Evolutionary conservation across 2,329 filamentous ascomycete genomes (phyloP), one percentile per base, ranked within the genome.

Genomic region (Claviceps humidiphila): DNA sequence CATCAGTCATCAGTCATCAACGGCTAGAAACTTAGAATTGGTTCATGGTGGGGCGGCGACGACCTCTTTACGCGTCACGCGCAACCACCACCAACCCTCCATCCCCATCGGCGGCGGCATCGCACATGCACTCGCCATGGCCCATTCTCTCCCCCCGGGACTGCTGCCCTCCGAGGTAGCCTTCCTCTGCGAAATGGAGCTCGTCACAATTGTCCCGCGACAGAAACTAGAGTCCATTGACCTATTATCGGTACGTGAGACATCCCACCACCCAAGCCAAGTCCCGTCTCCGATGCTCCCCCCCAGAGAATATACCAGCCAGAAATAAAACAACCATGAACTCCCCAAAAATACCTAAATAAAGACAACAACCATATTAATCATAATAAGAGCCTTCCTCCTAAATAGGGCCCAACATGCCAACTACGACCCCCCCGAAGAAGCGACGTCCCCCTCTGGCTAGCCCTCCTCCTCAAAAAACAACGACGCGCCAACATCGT

Each of bases 181-280:
- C 49, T 98, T 97, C 64, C 74, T 97, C 30, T 95, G 90, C 68
- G 93, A 98, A 72, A 97, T 96, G 89, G 91, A 97, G 72, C 80
- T 89, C 62, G 86, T 98, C 52, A 96, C 90, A 0, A 80, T 98
- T 22, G 82, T 97, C 49, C 93, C 93, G 39, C 87, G 93, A 51
- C 90, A 97, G 67, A 81, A 87, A 57, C 82, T 98, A 51, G 89
- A 96, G 58, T 81, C 81, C 59, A 85, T 98, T 57, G 77, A 87
- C 60, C 78, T 98, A 56, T 79, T 98, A 52, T 83, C 85, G 58
- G 93, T 97, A 75, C 74, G 85, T 80, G 37, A 22, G 46, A 38
- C 14, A 24, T 14, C 51, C 48, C 52, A 51, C 9, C 30, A 51
- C 9, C 30, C 26, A 26, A 34, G 30, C 30, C 30, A 34, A 34